Base-by-base conservation (phyloP, 331 rosid genomes). In the Saraca asoca region DNA sequence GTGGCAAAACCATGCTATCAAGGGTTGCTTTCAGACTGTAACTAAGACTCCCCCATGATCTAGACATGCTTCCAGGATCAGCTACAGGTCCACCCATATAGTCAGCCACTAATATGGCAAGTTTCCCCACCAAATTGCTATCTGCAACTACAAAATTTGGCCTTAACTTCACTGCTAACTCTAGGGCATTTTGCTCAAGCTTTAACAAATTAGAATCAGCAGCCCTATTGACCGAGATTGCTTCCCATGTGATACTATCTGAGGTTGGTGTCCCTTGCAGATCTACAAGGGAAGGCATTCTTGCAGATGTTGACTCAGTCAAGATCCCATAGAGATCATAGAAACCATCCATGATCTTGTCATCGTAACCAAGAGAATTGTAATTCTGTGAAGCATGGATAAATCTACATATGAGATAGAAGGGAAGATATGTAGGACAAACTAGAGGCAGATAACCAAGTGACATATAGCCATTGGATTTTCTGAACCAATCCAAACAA, bases 321-420 rank as follows among this genome's bases (percentile, higher is more conserved):
- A 86, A 66, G 64, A 82, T 77, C 81, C 99, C 97, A 62, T 88
- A 90, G 37, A 94, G 88, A 75, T 94, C 97, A 78, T 94, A 94
- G 83, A 94, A 94, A 62, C 96, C 99, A 73, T 94, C 96, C 88
- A 94, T 34, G 76, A 88, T 78, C 94, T 88, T 88, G 85, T 94
- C 99, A 72, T 94, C 99, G 69, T 86, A 94, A 78, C 97, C 81
- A 75, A 94, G 96, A 83, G 88, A 80, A 81, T 85, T 88, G 87
- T 90, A 94, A 90, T 90, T 94, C 99, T 94, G 97, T 80, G 88
- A 90, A 93, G 95, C 82, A 88, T 35, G 89, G 82, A 85, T 82
- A 88, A 88, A 81, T 88, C 99, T 88, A 88, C 76, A 85, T 83
- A 94, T 92, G 89, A 87, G 96, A 87, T 75, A 84, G 88, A 86